phyloP scores from a whole-genome alignment of 805 yeast species.

The Kurtzmaniella fragi region DNA sequence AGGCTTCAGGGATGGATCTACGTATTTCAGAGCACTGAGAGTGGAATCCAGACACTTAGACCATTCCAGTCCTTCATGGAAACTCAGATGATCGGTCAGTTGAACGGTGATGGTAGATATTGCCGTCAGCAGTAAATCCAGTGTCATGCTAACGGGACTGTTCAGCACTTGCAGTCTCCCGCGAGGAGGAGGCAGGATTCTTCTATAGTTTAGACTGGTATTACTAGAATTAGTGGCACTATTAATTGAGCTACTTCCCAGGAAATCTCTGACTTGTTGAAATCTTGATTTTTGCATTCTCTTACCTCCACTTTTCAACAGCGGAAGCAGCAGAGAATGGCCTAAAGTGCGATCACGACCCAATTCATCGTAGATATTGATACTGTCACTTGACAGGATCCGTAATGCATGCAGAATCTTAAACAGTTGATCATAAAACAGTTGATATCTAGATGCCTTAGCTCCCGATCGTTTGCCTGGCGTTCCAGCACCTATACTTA shows the following conservation, averaged over 20 bases:
- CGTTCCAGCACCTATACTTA: conserved; percentile 13
- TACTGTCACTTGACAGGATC: conserved; percentile 19
- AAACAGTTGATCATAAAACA: conserved; percentile 41
- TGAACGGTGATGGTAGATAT: conserved; percentile 24
- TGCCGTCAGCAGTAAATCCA: conserved; percentile 24
- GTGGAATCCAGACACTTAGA: not conserved
- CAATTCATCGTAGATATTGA: conserved; percentile 9
- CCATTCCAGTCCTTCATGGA: conserved; percentile 4
- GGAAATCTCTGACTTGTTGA: not conserved
- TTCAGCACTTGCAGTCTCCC: conserved; percentile 7
- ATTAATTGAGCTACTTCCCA: not conserved
- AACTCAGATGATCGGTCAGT: conserved; percentile 26
- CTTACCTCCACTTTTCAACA: too few relatives aligned
- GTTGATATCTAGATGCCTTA: conserved; percentile 43
- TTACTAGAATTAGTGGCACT: too few relatives aligned
- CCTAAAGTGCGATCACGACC: conserved; percentile 9
- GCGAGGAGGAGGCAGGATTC: too few relatives aligned
- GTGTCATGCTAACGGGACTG: conserved; percentile 23
- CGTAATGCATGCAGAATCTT: conserved; percentile 42
- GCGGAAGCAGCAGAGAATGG: conserved; percentile 11
- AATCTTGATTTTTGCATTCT: conserved; percentile 1
- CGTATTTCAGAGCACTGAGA: conserved; percentile 2
- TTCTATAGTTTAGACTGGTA: too few relatives aligned
- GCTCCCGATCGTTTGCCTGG: conserved; percentile 31
- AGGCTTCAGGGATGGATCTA: conserved; percentile 8